phyloP scores from a whole-genome alignment of 768 basidiomycete genomes.

The Cystobasidium ongulense region DNA sequence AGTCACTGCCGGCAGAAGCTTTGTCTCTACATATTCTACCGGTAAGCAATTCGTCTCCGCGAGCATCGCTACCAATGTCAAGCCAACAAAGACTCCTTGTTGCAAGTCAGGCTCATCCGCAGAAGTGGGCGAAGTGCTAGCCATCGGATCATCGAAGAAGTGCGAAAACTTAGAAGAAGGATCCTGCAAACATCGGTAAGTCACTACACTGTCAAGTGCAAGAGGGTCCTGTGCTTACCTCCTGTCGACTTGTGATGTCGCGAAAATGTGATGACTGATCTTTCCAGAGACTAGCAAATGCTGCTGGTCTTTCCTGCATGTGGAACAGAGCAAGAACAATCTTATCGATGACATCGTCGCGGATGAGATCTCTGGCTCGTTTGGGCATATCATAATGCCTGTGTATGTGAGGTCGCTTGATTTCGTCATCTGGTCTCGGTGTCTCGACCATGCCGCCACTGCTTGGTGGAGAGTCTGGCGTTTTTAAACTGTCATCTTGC shows the following conservation, averaged over 20 bases:
- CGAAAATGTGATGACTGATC: background rate
- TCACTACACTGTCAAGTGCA: background rate
- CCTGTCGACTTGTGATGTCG: background rate
- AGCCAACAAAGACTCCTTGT: background rate
- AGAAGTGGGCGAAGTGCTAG: background rate
- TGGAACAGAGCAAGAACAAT: constrained; percentile 4
- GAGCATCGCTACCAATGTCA: background rate
- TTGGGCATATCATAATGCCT: background rate
- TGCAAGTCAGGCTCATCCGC: background rate
- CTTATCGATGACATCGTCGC: background rate
- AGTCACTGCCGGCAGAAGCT: background rate
- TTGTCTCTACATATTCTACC: background rate
- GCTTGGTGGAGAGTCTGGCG: background rate
- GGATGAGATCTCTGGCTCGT: background rate
- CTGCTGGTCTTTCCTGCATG: background rate
- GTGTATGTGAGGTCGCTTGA: background rate
- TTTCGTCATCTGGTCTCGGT: background rate
- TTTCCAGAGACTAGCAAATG: background rate
- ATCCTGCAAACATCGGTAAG: background rate
- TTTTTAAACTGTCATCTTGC: background rate
- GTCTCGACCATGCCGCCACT: background rate
- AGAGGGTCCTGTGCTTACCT: background rate
- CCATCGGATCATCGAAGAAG: constrained; percentile 4
- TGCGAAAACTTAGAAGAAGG: background rate
- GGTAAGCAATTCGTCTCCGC: background rate